Evolutionary conservation across 192 early-diverging fungal species (phyloP).

Genomic region (Dimargaris cristalligena): DNA sequence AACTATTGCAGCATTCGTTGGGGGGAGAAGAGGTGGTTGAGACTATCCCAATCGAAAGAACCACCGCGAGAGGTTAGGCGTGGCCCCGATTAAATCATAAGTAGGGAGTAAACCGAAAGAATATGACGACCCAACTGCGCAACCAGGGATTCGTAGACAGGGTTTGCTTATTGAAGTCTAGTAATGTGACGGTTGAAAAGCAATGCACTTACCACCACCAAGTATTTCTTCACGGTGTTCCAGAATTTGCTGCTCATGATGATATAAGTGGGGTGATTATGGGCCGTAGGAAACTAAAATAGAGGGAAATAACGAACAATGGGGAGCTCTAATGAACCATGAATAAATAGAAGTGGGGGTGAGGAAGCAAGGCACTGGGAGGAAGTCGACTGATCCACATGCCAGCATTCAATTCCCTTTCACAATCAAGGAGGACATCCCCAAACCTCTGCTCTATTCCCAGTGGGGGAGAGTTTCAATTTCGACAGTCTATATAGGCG

Average conservation of each 20-base stretch:
- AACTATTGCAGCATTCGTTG: too few species aligned
- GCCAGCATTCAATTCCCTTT: too few species aligned
- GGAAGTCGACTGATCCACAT: too few species aligned
- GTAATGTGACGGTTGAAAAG: too few species aligned
- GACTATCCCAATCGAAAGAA: not conserved
- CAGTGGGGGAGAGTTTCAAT: too few species aligned
- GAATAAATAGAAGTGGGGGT: too few species aligned
- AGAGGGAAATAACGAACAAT: not conserved
- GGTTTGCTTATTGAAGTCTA: not conserved
- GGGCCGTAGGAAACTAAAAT: not conserved
- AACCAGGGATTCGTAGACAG: not conserved
- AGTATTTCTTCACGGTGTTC: slow-evolving; percentile 22
- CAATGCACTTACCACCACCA: slow-evolving; percentile 23
- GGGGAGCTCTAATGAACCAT: not conserved
- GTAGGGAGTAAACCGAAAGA: not conserved
- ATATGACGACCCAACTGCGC: not conserved
- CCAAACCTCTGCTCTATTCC: too few species aligned
- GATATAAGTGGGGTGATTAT: not conserved
- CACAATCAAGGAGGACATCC: too few species aligned
- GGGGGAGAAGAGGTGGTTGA: not conserved
- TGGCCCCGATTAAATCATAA: not conserved
- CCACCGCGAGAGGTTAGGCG: not conserved
- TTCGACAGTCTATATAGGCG: too few species aligned
- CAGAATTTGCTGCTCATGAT: slow-evolving; percentile 1
- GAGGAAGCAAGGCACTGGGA: too few species aligned